Conservation (phyloP, 192 early-diverging fungal species). For the Dissophora globulifera region DNA sequence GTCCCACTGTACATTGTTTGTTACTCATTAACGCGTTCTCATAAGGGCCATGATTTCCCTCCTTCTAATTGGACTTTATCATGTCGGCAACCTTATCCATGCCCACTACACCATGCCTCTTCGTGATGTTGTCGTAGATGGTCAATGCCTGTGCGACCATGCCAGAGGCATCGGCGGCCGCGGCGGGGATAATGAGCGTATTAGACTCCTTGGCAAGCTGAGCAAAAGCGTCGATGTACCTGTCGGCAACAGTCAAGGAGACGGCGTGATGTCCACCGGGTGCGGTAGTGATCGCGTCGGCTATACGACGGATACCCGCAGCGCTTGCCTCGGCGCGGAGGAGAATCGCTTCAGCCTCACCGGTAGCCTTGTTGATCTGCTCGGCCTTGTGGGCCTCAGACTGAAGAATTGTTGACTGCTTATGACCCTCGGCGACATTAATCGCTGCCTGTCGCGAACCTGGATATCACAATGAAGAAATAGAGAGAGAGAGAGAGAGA, state of each 20-base stretch:
- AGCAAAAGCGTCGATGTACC: conserved; percentile 96
- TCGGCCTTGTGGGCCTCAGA: conserved; percentile 92
- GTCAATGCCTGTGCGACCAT: conserved; percentile 91
- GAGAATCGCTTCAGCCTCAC: conserved; percentile 91
- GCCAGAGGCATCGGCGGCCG: conserved; percentile 81
- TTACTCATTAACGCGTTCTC: too few species aligned
- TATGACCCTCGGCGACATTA: conserved; percentile 95
- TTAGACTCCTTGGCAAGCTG: conserved; percentile 92
- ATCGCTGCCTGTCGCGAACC: conserved; percentile 91
- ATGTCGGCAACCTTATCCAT: too few species aligned
- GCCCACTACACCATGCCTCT: conserved; percentile 47
- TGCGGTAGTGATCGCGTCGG: conserved; percentile 72
- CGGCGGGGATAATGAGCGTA: conserved; percentile 88
- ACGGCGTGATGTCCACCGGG: conserved; percentile 85
- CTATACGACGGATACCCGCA: conserved; percentile 82
- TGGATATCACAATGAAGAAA: neutral
- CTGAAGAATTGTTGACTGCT: conserved; percentile 91
- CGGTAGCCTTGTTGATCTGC: conserved; percentile 91
- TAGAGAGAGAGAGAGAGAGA: too few species aligned
- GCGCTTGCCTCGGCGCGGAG: conserved; percentile 87
- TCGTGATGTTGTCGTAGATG: conserved; percentile 62
- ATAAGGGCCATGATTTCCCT: too few species aligned
- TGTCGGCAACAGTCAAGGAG: conserved; percentile 91
- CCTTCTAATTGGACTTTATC: too few species aligned
- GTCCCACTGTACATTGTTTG: too few species aligned